Base-by-base conservation (phyloP, 352 stramenopile genomes). In the Globisporangium canariense region DNA sequence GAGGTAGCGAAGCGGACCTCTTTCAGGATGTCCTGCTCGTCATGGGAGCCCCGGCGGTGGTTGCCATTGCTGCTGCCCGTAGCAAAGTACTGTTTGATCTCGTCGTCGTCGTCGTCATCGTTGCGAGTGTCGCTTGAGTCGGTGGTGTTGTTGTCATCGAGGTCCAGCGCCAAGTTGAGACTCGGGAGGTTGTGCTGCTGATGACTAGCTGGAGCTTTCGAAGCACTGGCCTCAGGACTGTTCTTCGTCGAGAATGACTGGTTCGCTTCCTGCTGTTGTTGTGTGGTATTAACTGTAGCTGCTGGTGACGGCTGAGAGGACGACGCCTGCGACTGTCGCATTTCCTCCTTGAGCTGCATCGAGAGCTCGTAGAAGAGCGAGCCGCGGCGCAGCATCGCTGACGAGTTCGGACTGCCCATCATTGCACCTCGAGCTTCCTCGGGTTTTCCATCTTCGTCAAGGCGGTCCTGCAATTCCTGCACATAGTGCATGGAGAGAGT, bases 331-430 rank as follows among this genome's bases (percentile, higher is more conserved):
- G 52, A 45, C n/a, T 55, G 36, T 7, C 66, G 60, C 25, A 70
- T 43, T n/a, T 75, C 68, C 7, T 62, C 62, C 32, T 73, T 66
- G 4, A 82, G 49, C 34, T 85, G 71, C 34, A 69, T 67, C 11
- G 76, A 70, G 4, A 85, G 69, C 64, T 85, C 76, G 30, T 68
- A 81, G 54, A 85, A 85, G 16, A 85, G 66, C 45, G 76, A 85
- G 0, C 74, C 76, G 11, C 40, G 64, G 2, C 66, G 72, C 8
- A 84, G 64, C 57, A 22, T 65, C 25, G 43, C 41, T 1, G 60
- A 63, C 3, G 67, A 65, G 10, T 50, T 57, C 4, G 59, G 52
- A 4, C 57, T 66, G 3, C 36, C 56, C 28, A 58, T 36, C 36
- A 38, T 9, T 14, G 36, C 32, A 16, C 45, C 22, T 0, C n/a